phyloP scores from a whole-genome alignment of 1,284 basidiomycete species.

The Coriolopsis trogii region DNA sequence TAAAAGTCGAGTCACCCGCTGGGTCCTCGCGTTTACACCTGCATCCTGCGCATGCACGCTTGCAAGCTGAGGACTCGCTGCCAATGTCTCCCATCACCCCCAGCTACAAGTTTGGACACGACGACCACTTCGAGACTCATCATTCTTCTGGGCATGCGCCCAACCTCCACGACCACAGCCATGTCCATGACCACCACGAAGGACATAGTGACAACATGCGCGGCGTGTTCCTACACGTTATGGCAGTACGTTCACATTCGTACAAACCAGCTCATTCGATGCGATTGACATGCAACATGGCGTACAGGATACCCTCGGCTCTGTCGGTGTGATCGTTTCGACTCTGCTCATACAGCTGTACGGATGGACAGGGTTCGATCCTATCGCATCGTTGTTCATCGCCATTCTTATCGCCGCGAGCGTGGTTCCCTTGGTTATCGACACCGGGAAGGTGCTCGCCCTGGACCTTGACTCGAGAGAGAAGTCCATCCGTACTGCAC shows the following conservation, averaged over 20 bases:
- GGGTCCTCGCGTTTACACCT: slow-evolving; percentile 18
- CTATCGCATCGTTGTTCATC: slow-evolving; percentile 97
- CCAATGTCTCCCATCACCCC: slow-evolving; percentile 55
- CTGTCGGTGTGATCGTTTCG: slow-evolving; percentile 98
- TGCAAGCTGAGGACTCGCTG: slow-evolving; percentile 10
- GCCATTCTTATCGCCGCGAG: slow-evolving; percentile 94
- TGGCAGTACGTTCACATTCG: slow-evolving; percentile 68
- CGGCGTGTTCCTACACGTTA: slow-evolving; percentile 94
- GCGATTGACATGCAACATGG: not conserved
- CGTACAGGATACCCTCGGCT: slow-evolving; percentile 80
- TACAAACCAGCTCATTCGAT: not conserved
- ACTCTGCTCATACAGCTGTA: slow-evolving; percentile 95
- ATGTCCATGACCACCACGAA: slow-evolving; percentile 61
- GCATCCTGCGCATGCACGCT: slow-evolving; percentile 16
- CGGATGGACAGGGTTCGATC: slow-evolving; percentile 99
- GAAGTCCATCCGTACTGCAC: slow-evolving; percentile 66
- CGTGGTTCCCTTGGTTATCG: slow-evolving; percentile 93
- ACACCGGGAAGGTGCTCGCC: slow-evolving; percentile 87
- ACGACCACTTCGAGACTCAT: slow-evolving; percentile 60
- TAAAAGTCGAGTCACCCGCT: slow-evolving; percentile 16
- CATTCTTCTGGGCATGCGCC: slow-evolving; percentile 53
- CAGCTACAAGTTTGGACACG: slow-evolving; percentile 60
- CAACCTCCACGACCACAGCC: slow-evolving; percentile 57
- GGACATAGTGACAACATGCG: slow-evolving; percentile 98
- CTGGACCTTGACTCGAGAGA: slow-evolving; percentile 83